Conservation (phyloP, 805 yeast genomes). For the Pichia californica region DNA sequence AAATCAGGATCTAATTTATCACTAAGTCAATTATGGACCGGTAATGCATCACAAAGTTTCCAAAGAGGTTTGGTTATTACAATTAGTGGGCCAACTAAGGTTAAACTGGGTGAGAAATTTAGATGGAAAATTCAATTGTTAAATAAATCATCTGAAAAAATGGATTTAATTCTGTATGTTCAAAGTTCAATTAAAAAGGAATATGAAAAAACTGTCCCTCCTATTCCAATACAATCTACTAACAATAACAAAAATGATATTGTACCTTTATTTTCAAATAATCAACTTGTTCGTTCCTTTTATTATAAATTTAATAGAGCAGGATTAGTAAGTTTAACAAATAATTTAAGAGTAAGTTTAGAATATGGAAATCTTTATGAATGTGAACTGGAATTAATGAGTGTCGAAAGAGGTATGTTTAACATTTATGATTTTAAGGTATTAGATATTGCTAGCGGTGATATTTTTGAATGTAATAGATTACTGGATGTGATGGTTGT, state of each 20-base stretch:
- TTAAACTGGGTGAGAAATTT: slow-evolving; percentile 52
- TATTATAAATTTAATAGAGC: slow-evolving; percentile 35
- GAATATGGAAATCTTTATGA: slow-evolving; percentile 61
- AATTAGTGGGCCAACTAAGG: slow-evolving; percentile 56
- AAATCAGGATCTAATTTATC: slow-evolving; percentile 21
- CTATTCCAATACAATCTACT: slow-evolving; percentile 26
- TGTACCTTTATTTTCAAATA: slow-evolving; percentile 25
- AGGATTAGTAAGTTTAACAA: slow-evolving; percentile 59
- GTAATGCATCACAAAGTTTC: slow-evolving; percentile 12
- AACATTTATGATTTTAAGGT: slow-evolving; percentile 59
- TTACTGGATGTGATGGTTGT: slow-evolving; percentile 62
- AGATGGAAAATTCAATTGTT: slow-evolving; percentile 62
- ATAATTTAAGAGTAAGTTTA: slow-evolving; percentile 55
- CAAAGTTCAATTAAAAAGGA: slow-evolving; percentile 31
- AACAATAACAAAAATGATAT: slow-evolving; percentile 17
- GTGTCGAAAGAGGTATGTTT: slow-evolving; percentile 58
- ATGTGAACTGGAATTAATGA: slow-evolving; percentile 52
- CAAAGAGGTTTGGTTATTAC: slow-evolving; percentile 31
- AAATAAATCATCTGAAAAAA: slow-evolving; percentile 45
- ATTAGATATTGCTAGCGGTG: slow-evolving; percentile 58
- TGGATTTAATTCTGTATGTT: slow-evolving; percentile 47
- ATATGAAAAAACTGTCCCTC: slow-evolving; percentile 33
- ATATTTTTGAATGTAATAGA: slow-evolving; percentile 63
- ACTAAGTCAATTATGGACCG: slow-evolving; percentile 11
- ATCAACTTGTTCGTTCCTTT: slow-evolving; percentile 23